Base-by-base conservation (phyloP, 805 yeast species). In the Candida easanensis region DNA sequence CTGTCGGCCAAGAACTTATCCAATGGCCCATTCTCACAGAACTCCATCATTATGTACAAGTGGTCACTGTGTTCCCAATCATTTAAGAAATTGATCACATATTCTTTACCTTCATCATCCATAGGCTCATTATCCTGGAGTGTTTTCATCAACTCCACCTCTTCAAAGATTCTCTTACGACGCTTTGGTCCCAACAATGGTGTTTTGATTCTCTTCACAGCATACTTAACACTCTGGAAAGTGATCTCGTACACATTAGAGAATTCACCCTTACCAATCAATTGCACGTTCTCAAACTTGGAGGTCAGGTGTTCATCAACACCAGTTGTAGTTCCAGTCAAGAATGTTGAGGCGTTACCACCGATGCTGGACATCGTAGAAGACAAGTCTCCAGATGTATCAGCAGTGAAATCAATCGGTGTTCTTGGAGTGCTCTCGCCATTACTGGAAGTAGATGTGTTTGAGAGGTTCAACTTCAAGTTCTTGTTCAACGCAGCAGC, bases 41-140 rank as follows among this genome's bases (percentile, higher is more conserved):
- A 90, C 54, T 91, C 97, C 4, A 96, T 88, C 93, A 89, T 87
- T 30, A 93, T 88, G 61, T 91, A 93, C 51, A 84, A 77, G 52
- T 81, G 80, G 36, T 79, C 79, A 57, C 80, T 76, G 58, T 71
- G 73, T 51, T 87, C 95, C 97, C 97, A 91, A 23, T 85, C 87
- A 59, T 88, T 89, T 15, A 88, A 75, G 52, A 87, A 79, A 50
- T 80, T 80, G 35, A 93, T 77, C 30, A 93, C 77, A 59, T 87
- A 82, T 53, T 86, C 95, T 50, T 79, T 77, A 11, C 89, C 93
- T 42, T 80, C 86, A 21, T 70, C 73, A 47, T 66, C 69, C 38
- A 53, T 13, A 68, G 65, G 44, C 56, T 70, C 60, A 38, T 57
- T 63, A 25, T 58, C 77, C 53, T 64, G 70, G 17, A 70, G 50